phyloP scores from a whole-genome alignment of 106 monocot genomes.

The Vanilla planifolia region DNA sequence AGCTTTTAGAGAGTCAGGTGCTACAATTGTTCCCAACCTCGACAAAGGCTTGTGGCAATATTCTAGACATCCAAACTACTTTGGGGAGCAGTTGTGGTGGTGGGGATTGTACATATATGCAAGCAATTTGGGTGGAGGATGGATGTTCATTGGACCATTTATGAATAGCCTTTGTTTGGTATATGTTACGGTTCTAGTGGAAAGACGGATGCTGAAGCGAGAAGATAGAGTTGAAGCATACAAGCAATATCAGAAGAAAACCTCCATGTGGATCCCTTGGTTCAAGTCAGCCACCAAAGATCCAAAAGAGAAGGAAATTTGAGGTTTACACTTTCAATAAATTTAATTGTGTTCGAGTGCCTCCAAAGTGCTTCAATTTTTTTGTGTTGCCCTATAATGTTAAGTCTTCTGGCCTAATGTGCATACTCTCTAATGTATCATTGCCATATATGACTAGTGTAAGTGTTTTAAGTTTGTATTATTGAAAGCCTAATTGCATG shows the following conservation, averaged over 20 bases:
- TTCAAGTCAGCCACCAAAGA: constrained; percentile 38
- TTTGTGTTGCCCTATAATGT: no score
- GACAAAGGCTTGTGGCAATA: constrained; percentile 80
- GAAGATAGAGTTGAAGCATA: constrained; percentile 69
- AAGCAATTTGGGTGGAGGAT: constrained; percentile 62
- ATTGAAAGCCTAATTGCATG: no score
- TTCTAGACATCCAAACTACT: constrained; percentile 94
- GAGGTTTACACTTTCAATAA: neutral
- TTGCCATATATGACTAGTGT: no score
- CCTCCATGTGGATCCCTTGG: constrained; percentile 93
- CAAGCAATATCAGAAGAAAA: constrained; percentile 60
- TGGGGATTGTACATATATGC: constrained; percentile 78
- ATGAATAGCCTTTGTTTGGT: constrained; percentile 74
- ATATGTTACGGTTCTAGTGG: constrained; percentile 77
- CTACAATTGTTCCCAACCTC: constrained; percentile 39
- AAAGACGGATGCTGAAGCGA: constrained; percentile 67
- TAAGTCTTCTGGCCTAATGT: no score
- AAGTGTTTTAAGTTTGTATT: no score
- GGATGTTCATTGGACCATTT: constrained; percentile 78
- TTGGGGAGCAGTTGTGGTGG: constrained; percentile 97
- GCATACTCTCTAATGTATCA: no score
- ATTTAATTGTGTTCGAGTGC: no score
- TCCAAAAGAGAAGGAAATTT: constrained; percentile 33
- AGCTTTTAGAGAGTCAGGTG: constrained; percentile 30
- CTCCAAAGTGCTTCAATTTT: no score